A percentile compares a stretch with the other conserved stretches of the same genome.
Conservation (phyloP, 1,139 yeast genomes). For the Blastobotrys proliferans region DNA sequence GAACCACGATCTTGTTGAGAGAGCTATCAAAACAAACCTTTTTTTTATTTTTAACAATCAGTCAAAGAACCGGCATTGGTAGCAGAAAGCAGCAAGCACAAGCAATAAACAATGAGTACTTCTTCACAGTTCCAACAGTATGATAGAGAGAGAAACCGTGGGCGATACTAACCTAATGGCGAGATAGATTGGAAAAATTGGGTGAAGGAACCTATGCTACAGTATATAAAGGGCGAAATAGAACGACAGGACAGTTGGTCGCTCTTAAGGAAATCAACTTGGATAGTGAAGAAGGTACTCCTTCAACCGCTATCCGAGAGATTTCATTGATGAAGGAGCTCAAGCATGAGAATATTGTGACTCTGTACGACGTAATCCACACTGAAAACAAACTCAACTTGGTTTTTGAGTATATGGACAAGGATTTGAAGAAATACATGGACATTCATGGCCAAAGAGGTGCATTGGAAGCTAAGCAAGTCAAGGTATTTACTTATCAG, state of each 20-base stretch:
- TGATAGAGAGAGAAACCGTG: too few relatives aligned
- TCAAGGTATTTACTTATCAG: slow-evolving; percentile 91
- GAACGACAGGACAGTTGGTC: slow-evolving; percentile 86
- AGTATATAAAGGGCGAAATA: slow-evolving; percentile 91
- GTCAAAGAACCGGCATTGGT: too few relatives aligned
- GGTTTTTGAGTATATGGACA: slow-evolving; percentile 92
- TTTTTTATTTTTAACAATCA: too few relatives aligned
- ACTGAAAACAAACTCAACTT: slow-evolving; percentile 92
- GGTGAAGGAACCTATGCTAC: slow-evolving; percentile 99
- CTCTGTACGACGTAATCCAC: slow-evolving; percentile 91
- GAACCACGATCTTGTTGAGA: too few relatives aligned
- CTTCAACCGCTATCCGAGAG: slow-evolving; percentile 96
- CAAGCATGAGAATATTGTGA: slow-evolving; percentile 89
- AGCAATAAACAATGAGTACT: slow-evolving; percentile 3
- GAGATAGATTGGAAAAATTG: slow-evolving; percentile 63
- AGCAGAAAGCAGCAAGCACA: too few relatives aligned
- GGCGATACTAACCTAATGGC: too few relatives aligned
- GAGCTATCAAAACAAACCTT: too few relatives aligned
- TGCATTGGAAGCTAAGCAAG: slow-evolving; percentile 72
- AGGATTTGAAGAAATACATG: slow-evolving; percentile 91
- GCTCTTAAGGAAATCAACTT: slow-evolving; percentile 92
- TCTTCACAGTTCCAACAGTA: slow-evolving; percentile 26
- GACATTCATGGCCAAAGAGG: slow-evolving; percentile 78
- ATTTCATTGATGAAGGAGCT: slow-evolving; percentile 95
- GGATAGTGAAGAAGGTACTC: slow-evolving; percentile 97